Conservation (phyloP, 2,329 filamentous ascomycete species). For the Aspergillus eucalypticola region DNA sequence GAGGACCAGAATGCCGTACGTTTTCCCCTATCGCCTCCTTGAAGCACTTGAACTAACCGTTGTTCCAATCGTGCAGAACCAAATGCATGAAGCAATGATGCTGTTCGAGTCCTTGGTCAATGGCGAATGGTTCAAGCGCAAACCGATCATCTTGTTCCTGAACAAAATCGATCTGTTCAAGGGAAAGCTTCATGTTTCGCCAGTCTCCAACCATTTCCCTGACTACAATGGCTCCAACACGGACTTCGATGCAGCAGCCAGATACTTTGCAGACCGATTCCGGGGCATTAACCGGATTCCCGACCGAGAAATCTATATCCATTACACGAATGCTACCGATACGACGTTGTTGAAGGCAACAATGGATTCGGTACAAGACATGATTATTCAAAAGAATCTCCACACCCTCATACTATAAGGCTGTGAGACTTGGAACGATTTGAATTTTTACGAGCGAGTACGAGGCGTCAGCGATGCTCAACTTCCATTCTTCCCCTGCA, state of each 20-base stretch:
- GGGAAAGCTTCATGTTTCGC: slow-evolving; percentile 69
- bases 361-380: slow-evolving; percentile 83
- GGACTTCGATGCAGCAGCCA: slow-evolving; percentile 72
- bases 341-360: slow-evolving; percentile 81
- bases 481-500: slow-evolving; percentile 14
- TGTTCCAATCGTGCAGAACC: slow-evolving; percentile 60
- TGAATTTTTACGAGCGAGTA: slow-evolving; percentile 21
- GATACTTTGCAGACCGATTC: slow-evolving; percentile 83
- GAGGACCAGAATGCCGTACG: slow-evolving; percentile 94
- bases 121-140: slow-evolving; percentile 82
- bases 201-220: slow-evolving; percentile 73
- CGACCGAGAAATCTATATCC: slow-evolving; percentile 59
- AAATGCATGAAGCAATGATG: slow-evolving; percentile 90
- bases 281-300: slow-evolving; percentile 68
- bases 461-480: slow-evolving; percentile 22
- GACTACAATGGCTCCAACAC: slow-evolving; percentile 72
- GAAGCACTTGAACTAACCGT: slow-evolving; percentile 17
- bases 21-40: slow-evolving; percentile 18
- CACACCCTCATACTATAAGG: slow-evolving; percentile 71
- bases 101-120: slow-evolving; percentile 84
- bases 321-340: slow-evolving; percentile 62
- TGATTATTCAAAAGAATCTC: slow-evolving; percentile 81
- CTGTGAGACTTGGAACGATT: slow-evolving; percentile 3
- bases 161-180: slow-evolving; percentile 88
- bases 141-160: slow-evolving; percentile 78